Base-by-base conservation (phyloP, 371 early-diverging fungal genomes). In the Synchytrium microbalum region DNA sequence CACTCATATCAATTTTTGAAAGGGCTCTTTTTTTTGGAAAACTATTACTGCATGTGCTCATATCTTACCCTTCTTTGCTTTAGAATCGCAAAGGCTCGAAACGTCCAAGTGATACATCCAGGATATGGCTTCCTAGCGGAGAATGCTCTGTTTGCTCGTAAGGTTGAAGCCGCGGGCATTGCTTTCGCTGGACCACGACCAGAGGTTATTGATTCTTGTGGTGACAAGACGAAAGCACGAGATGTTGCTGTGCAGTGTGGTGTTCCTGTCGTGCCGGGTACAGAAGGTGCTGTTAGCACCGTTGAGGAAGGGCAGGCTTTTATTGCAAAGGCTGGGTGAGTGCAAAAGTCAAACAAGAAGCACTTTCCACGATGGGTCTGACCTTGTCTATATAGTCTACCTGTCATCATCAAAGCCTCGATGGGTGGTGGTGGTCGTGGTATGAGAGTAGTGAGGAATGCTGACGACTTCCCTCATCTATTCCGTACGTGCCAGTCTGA, bases 371-470 rank as follows among this genome's bases (percentile, higher is more conserved):
- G 58, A 61, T 80, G 87, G n/a, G n/a, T n/a, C n/a, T n/a, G n/a
- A n/a, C n/a, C n/a, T n/a, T n/a, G n/a, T n/a, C n/a, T 19, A 69
- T 74, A 93, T 70, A 93, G 94, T 0, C 89, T 90, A 74, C 98
- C 98, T 0, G 83, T 98, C 64, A 95, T 99, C 63, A 90, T 97
- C 78, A 99, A 99, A 77, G 93, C 95, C 2, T 92, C 95, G 19
- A 91, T 92, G 87, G 95, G 95, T 51, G 95, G 78, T 58, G 98
- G 99, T 71, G 99, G 99, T 33, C 90, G 96, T 72, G 98, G 97
- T 65, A 94, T 98, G 93, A 87, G 94, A 65, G 92, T 92, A 5
- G 93, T 94, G 30, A 84, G 89, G 62, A 84, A 84, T 55, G 77
- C 74, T 3, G 81, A 84, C 19, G 77, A 84, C 8, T 74, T 93